Evolutionary conservation across 768 basidiomycete genomes (phyloP), one percentile per base, ranked within the genome.

Genomic region (Fomitopsis serialis): DNA sequence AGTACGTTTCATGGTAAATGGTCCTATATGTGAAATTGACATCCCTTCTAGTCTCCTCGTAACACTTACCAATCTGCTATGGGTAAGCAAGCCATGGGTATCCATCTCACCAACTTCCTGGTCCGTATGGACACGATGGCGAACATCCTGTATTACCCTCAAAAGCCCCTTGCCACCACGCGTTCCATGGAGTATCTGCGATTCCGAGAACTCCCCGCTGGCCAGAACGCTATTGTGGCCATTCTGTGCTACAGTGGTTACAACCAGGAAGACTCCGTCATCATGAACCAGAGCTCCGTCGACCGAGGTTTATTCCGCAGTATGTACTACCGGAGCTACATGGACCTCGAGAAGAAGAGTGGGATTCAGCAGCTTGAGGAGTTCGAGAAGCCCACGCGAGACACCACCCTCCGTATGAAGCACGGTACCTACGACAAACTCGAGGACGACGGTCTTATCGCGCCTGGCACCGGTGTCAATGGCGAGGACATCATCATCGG

Each of bases 21-120:
- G 23, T 35, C 3, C 23, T 12, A 27, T 23, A 44, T 45, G 50
- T 23, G 27, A 37, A 56, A 45, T 56, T 53, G 61, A 19, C 54
- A 13, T 32, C 36, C 27, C 50, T n/a, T 29, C 10, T 58, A 98
- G 92, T 99, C 96, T 54, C 96, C 96, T 60, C 97, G 96, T 84
- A 99, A 99, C 67, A 99, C 96, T 3, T 99, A 99, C 66, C 96
- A 99, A 74, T 98, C 96, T 43, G 96, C 96, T 49, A 99, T 99
- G 96, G 97, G 97, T 62, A 99, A 99, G 74, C 96, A 99, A 82
- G 96, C 96, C 11, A 99, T 99, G 96, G 96, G 97, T 48, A 93
- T 98, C 60, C 97, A 90, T 72, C 79, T 98, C 34, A 98, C 96
- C 34, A 99, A 98, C 71, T 99, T 96, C 79, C 82, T 97, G 61